Evolutionary conservation across 768 basidiomycete species (phyloP), one percentile per base, ranked within the genome.

Genomic region (Suillus tomentosus): DNA sequence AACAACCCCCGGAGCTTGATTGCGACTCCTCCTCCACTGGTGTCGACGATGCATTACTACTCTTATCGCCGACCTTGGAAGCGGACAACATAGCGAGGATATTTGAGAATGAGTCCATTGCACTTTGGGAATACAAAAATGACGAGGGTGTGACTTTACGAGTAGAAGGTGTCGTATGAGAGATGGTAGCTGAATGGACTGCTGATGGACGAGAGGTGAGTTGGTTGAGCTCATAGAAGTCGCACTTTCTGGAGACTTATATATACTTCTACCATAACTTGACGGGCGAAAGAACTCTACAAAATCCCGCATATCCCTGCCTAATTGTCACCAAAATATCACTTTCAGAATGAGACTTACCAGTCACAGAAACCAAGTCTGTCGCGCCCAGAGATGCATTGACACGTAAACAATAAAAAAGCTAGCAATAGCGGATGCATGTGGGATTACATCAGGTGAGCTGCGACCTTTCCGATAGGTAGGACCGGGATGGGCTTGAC

Each of bases 91-190:
- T 51, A 17, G 50, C 50, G 27, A 51, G 3, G 15, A 51, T 27
- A 27, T 27, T 31, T 27, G 50, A 51, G 14, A 51, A 51, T 51
- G 50, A 51, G 27, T 51, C 50, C 53, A 54, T 54, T 54, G 53
- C 22, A 22, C 22, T 22, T 50, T 50, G 13, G 17, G 31, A 5
- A 19, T 31, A 1, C 10, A 31, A 11, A 51, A 31, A 1, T n/a
- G 31, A n/a, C 17, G 53, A 54, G 19, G 19, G 10, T 31, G n/a
- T 22, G 27, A 53, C 9, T 54, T 51, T 19, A 34, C 19, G 17
- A 54, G 53, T 17, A 19, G 51, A 31, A 53, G 51, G 51, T 34
- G 15, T 19, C 11, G 48, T 51, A 17, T 51, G 50, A 53, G 27
- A 31, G 9, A 31, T 19, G 5, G 31, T 17, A 54, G 53, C 5